Base-by-base conservation (phyloP, 2,329 filamentous ascomycete genomes). In the Aurifilum marmelostoma region DNA sequence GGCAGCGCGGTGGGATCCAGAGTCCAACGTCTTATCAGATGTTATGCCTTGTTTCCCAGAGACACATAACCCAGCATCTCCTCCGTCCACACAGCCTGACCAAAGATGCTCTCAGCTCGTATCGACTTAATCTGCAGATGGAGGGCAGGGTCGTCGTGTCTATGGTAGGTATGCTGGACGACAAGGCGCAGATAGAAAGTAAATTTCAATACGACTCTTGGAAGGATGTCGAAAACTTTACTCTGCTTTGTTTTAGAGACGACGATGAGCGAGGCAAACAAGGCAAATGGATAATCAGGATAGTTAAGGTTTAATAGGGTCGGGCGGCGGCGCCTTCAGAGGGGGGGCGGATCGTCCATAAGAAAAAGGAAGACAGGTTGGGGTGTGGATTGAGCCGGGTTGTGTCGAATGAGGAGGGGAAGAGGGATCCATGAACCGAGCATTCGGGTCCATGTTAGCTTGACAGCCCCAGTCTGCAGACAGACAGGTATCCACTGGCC, bases 391-490 rank as follows among this genome's bases (percentile, higher is more conserved):
- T 29, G 37, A 29, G 34, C 32, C 59, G n/a, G 43, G 39, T 24
- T 24, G 59, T 62, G 34, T 34, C 59, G 59, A 59, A 62, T 62
- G 59, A 34, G 58, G 54, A 50, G 56, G 41, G 29, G 58, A 27
- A 66, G 34, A 50, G 41, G 27, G 29, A 37, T 16, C 39, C 64
- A 29, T 27, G 54, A 59, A 66, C 64, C 64, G 52, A 58, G 64
- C 37, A 16, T 59, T 66, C 64, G 64, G 64, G 64, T 66, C 63
- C 14, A 37, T 62, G 29, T 62, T 9, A 29, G 43, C 43, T 7
- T 62, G 21, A 27, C 47, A 65, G 63, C 47, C 37, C 59, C 63
- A 56, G 47, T 56, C 62, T 52, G 62, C 34, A 43, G 21, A 16
- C 8, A 43, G 58, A 24, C 18, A 32, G 14, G 32, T 18, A 60